A percentile compares a stretch with the other conserved stretches of the same genome.
Evolutionary conservation across 2,329 filamentous ascomycete species (phyloP).

Genomic region (Aspergillus sp.): DNA sequence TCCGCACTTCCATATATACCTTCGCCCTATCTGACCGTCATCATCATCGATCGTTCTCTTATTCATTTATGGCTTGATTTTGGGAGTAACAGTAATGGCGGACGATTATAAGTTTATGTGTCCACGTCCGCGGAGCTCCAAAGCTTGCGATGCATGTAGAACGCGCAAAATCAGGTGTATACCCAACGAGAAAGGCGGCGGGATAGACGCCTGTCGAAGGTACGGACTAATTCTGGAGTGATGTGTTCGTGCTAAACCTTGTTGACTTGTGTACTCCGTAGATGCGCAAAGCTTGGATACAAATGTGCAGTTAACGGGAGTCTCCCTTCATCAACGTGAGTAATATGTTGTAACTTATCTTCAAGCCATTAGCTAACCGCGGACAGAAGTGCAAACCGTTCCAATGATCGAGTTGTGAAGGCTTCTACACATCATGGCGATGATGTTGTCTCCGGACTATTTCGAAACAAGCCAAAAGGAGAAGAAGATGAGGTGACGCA

Average conservation of each 20-base stretch:
- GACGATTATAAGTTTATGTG: neutral
- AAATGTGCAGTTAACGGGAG: neutral
- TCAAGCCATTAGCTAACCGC: neutral
- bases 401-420: neutral
- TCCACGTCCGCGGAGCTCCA: neutral
- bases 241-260: too few relatives aligned
- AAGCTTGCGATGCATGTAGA: neutral
- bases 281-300: neutral
- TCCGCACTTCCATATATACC: neutral
- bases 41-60: neutral
- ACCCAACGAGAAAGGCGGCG: neutral
- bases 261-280: neutral
- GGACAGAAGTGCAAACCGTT: neutral
- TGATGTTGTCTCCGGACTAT: neutral
- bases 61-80: neutral
- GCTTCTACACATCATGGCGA: neutral
- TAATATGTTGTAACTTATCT: fast-evolving
- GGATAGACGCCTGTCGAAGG: neutral
- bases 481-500: neutral
- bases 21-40: neutral
- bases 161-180: constrained; percentile 2
- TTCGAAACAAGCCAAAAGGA: neutral
- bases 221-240: neutral
- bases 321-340: neutral
- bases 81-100: neutral